These are phyloP conservation scores for Cutaneotrichosporon cavernicola DNA, from an alignment of 1,284 basidiomycete species.

Conservation along the genomic window DNA sequence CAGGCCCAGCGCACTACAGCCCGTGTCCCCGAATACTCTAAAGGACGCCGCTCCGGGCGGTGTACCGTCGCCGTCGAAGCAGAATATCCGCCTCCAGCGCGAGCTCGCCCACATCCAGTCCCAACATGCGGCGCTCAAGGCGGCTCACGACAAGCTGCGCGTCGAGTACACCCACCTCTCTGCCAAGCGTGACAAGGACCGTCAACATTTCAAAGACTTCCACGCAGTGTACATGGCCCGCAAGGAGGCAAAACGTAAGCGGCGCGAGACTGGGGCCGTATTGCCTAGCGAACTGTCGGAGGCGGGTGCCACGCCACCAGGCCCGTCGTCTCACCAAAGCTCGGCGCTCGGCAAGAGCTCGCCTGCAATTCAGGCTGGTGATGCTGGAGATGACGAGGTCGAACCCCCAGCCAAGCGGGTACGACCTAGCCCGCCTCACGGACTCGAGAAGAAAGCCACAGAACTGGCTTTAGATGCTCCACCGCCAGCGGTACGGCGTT, in stretches of 20 bases:
- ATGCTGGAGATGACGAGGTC: background rate
- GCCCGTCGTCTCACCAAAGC: background rate
- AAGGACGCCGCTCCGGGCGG: background rate
- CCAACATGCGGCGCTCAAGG: constrained; percentile 32
- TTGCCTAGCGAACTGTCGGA: background rate
- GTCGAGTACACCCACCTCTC: constrained; percentile 30
- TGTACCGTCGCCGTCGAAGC: constrained; percentile 1
- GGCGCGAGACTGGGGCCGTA: constrained; percentile 22
- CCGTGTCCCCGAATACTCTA: constrained; percentile 26
- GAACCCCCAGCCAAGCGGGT: constrained; percentile 6
- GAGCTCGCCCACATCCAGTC: constrained; percentile 30
- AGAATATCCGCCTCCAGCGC: background rate
- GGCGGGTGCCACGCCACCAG: background rate
- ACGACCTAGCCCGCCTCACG: background rate
- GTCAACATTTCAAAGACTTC: constrained; percentile 40
- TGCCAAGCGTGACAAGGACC: constrained; percentile 26
- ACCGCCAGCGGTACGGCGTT: background rate
- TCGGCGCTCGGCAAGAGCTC: background rate
- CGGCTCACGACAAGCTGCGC: constrained; percentile 29
- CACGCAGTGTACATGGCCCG: constrained; percentile 31
- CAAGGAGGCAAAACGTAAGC: constrained; percentile 29
- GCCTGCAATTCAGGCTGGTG: background rate
- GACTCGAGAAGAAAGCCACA: background rate
- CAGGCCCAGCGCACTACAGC: constrained; percentile 25
- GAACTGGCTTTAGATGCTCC: background rate